Percentiles rank a stretch among this genome's conserved stretches.
phyloP scores from a whole-genome alignment of 2,329 filamentous ascomycete species.

The Tetracladium maxilliforme region DNA sequence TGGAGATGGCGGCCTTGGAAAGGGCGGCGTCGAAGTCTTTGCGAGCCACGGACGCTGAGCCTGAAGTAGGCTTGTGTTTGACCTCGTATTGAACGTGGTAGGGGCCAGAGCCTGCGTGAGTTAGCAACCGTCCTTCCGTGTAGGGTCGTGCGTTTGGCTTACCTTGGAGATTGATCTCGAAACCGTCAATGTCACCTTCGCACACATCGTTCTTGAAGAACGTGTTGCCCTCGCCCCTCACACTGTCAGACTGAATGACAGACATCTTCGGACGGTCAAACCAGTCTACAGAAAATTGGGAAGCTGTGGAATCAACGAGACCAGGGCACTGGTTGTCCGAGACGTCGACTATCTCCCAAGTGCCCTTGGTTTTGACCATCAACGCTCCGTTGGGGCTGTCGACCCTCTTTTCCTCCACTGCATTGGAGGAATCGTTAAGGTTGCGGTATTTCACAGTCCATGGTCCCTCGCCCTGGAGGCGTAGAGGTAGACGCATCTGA shows the following conservation, averaged over 20 bases:
- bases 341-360: constrained; percentile 68
- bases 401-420: constrained; percentile 29
- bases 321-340: constrained; percentile 72
- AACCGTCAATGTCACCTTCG: constrained; percentile 82
- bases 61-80: constrained; percentile 53
- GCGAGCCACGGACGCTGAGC: constrained; percentile 47
- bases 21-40: constrained; percentile 67
- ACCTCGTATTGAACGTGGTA: constrained; percentile 75
- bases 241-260: constrained; percentile 48
- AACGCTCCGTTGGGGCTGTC: constrained; percentile 53
- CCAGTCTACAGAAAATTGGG: constrained; percentile 71
- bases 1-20: constrained; percentile 60
- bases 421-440: constrained; percentile 31
- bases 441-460: constrained; percentile 73
- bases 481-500: constrained; percentile 60
- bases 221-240: constrained; percentile 34
- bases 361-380: constrained; percentile 49
- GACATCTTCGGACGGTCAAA: constrained; percentile 64
- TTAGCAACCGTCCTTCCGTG: constrained; percentile 4
- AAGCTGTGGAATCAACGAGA: constrained; percentile 57
- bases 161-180: constrained; percentile 71
- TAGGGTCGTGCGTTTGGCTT: no score
- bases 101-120: constrained; percentile 52
- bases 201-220: constrained; percentile 74
- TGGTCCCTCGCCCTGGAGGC: constrained; percentile 71